A percentile compares a stretch with the other conserved stretches of the same genome.
These are phyloP conservation scores for Lagenaria siceraria DNA, from an alignment of 306 rosid genomes.

Conservation along the genomic window DNA sequence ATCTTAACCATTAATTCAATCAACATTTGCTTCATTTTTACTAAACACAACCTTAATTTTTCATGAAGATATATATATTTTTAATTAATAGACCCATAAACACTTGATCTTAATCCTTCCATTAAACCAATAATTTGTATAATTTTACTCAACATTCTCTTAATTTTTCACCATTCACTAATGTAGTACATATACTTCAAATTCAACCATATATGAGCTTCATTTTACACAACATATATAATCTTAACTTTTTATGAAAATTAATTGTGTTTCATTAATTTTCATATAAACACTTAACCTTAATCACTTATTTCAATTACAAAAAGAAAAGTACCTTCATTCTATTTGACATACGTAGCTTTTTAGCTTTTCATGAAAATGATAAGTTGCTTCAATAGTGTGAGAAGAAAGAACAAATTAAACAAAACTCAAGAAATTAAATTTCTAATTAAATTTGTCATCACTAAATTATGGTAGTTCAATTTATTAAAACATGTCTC, in stretches of 20 bases:
- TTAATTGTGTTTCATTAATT: too few species aligned
- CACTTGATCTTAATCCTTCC: neutral
- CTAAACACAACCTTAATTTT: neutral
- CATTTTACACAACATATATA: neutral
- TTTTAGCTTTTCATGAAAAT: neutral
- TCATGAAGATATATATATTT: neutral
- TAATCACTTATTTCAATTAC: neutral
- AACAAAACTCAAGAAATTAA: too few species aligned
- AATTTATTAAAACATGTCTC: too few species aligned
- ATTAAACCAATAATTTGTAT: too few species aligned
- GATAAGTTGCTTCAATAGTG: neutral
- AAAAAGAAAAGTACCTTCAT: neutral
- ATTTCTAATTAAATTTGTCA: too few species aligned
- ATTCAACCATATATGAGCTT: neutral
- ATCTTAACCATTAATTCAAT: too few species aligned
- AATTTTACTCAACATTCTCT: too few species aligned
- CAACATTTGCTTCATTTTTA: neutral
- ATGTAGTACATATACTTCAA: too few species aligned
- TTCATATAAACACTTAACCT: neutral
- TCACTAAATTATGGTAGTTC: too few species aligned
- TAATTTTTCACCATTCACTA: too few species aligned
- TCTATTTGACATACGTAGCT: neutral
- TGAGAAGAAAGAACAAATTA: too few species aligned
- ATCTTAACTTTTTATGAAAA: neutral
- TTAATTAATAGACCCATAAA: neutral